phyloP scores from a whole-genome alignment of 176 grass and related monocot species.

The Triticum dicoccoides region DNA sequence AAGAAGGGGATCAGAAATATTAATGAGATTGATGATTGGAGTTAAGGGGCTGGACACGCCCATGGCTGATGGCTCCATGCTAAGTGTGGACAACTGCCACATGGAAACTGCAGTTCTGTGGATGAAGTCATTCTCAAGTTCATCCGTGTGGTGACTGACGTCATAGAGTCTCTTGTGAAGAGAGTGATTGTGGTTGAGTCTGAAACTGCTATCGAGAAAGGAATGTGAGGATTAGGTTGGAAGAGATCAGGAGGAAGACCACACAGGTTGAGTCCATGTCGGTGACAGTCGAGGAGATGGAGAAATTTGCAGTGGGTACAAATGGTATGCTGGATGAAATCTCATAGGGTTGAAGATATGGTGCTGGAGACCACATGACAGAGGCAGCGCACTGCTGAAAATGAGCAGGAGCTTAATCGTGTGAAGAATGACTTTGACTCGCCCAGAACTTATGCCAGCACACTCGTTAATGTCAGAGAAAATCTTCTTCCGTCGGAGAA shows the following conservation, averaged over 20 bases:
- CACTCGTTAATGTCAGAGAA: slow-evolving; percentile 79
- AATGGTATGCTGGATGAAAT: slow-evolving; percentile 79
- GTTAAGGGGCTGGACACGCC: neutral
- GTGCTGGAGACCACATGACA: slow-evolving; percentile 70
- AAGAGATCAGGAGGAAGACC: slow-evolving; percentile 74
- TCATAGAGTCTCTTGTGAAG: slow-evolving; percentile 82
- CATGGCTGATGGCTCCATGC: neutral
- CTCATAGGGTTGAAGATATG: slow-evolving; percentile 86
- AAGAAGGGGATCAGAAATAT: neutral
- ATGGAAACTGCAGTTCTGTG: neutral
- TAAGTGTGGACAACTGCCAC: neutral
- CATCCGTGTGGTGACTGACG: slow-evolving; percentile 48
- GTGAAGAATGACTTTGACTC: slow-evolving; percentile 88
- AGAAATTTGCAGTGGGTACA: slow-evolving; percentile 71
- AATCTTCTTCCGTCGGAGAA: slow-evolving; percentile 73
- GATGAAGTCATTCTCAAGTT: slow-evolving; percentile 52
- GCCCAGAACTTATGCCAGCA: slow-evolving; percentile 68
- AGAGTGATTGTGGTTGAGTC: slow-evolving; percentile 69
- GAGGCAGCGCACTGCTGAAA: slow-evolving; percentile 74
- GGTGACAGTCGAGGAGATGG: slow-evolving; percentile 82
- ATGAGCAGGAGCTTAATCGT: slow-evolving; percentile 74
- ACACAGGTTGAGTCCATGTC: slow-evolving; percentile 75
- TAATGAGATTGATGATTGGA: neutral
- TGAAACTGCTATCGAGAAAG: slow-evolving; percentile 58
- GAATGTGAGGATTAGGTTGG: slow-evolving; percentile 67